These are phyloP conservation scores for Cladosporium austrohemisphaericum DNA, from an alignment of 2,329 filamentous ascomycete genomes.

Conservation along the genomic window DNA sequence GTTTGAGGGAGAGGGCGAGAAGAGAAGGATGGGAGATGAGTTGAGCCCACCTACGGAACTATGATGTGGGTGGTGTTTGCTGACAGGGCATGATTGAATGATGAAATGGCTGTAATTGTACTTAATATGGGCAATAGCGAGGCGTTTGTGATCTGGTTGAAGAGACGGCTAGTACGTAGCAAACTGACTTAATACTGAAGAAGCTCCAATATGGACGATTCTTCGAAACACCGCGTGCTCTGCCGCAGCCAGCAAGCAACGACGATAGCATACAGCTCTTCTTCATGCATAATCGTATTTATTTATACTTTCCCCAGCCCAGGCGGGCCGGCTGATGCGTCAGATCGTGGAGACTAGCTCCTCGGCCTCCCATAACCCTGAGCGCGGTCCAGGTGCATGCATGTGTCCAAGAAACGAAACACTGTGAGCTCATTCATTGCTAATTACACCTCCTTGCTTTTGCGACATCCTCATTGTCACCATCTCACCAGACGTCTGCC, in stretches of 20 bases:
- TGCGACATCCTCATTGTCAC: not conserved
- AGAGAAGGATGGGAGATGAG: slow-evolving; percentile 15
- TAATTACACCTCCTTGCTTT: not conserved
- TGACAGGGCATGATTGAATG: slow-evolving; percentile 2
- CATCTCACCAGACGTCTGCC: slow-evolving; percentile 3
- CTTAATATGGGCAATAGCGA: too few species aligned
- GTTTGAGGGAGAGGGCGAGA: slow-evolving; percentile 17
- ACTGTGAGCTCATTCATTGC: not conserved
- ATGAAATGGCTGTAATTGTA: slow-evolving; percentile 4
- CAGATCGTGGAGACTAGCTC: not conserved
- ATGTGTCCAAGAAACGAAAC: not conserved
- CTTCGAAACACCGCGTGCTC: too few species aligned
- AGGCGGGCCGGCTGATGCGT: not conserved
- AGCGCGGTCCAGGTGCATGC: not conserved
- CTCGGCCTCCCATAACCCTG: not conserved
- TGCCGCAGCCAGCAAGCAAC: not conserved
- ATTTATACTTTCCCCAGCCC: not conserved
- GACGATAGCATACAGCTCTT: not conserved
- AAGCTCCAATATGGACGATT: too few species aligned
- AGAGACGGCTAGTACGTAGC: too few species aligned
- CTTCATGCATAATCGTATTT: not conserved
- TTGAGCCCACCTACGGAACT: too few species aligned
- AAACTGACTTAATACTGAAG: too few species aligned
- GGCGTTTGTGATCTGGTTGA: too few species aligned
- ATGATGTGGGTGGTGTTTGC: too few species aligned